A percentile compares a stretch with the other conserved stretches of the same genome.
These are phyloP conservation scores for Cystobasidiopsis lactophilus DNA, from an alignment of 768 basidiomycete species.

Conservation along the genomic window DNA sequence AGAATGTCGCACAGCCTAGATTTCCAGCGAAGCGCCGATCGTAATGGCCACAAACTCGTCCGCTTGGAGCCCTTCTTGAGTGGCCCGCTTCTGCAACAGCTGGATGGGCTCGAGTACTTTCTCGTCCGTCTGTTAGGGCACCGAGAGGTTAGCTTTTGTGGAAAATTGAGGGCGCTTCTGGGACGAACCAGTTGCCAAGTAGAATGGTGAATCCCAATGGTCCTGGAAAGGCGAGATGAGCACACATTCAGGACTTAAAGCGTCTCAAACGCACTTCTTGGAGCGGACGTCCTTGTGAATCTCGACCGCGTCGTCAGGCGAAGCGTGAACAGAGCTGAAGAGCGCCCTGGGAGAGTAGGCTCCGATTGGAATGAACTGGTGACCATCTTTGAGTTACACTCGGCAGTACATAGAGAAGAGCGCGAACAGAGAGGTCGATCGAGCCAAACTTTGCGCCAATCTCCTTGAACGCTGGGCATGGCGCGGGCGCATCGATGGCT, in stretches of 20 bases:
- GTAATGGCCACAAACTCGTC: too few species aligned
- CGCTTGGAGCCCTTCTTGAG: too few species aligned
- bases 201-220: too few species aligned
- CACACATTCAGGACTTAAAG: constrained; percentile 38
- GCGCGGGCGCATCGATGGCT: constrained; percentile 11
- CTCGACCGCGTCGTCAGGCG: constrained; percentile 44
- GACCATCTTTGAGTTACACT: not conserved
- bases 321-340: constrained; percentile 36
- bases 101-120: too few species aligned
- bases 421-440: constrained; percentile 36
- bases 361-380: constrained; percentile 33
- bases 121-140: too few species aligned
- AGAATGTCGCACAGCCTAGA: too few species aligned
- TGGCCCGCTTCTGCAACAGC: too few species aligned
- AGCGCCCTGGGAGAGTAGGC: constrained; percentile 34
- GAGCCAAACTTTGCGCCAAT: constrained; percentile 42
- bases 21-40: too few species aligned
- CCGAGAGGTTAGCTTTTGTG: too few species aligned
- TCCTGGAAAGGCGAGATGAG: not conserved
- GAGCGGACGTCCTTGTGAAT: constrained; percentile 44
- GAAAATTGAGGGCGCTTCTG: too few species aligned
- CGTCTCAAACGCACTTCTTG: constrained; percentile 43
- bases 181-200: too few species aligned
- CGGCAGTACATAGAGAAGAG: constrained; percentile 3
- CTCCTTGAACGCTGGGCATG: constrained; percentile 54